These are phyloP conservation scores for Gliomastix tumulicola DNA, from an alignment of 2,329 filamentous ascomycete genomes.

Conservation along the genomic window DNA sequence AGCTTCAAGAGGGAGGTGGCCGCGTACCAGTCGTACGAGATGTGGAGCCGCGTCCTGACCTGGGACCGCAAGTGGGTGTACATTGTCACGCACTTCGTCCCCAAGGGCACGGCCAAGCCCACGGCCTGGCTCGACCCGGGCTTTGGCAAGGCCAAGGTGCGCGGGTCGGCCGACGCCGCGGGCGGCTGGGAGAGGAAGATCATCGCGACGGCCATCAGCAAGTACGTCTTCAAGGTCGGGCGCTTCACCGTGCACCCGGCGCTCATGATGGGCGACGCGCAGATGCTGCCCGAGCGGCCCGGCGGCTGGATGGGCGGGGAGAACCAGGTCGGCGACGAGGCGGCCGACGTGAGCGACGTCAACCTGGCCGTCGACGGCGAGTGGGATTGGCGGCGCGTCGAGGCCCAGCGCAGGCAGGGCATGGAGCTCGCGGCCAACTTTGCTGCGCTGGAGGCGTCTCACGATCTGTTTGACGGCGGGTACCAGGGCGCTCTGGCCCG, in stretches of 20 bases:
- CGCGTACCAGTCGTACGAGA: conserved; percentile 62
- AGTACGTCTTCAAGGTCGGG: conserved; percentile 78
- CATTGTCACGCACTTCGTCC: conserved; percentile 67
- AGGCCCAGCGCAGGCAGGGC: conserved; percentile 47
- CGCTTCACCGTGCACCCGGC: conserved; percentile 81
- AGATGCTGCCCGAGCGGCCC: conserved; percentile 68
- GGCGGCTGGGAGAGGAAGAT: conserved; percentile 55
- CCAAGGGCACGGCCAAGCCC: conserved; percentile 50
- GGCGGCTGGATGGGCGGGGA: conserved; percentile 52
- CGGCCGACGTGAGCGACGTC: conserved; percentile 26
- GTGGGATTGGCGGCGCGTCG: conserved; percentile 54
- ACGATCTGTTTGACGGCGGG: conserved; percentile 45
- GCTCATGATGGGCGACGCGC: conserved; percentile 62
- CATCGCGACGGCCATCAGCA: conserved; percentile 65
- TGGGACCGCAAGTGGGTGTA: conserved; percentile 85
- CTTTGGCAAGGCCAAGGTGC: conserved; percentile 32
- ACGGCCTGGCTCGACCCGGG: conserved; percentile 42
- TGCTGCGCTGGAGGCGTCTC: conserved; percentile 46
- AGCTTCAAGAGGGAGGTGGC: conserved; percentile 69
- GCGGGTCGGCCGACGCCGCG: conserved; percentile 25
- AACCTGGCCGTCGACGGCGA: conserved; percentile 24
- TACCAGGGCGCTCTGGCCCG: conserved; percentile 41
- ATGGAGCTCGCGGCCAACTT: conserved; percentile 49
- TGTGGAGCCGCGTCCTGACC: conserved; percentile 62
- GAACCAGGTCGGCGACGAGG: conserved; percentile 29